Percentiles rank a stretch among this genome's conserved stretches.
Evolutionary conservation across 352 stramenopile species (phyloP).

Genomic region (Blastocystis sp.): DNA sequence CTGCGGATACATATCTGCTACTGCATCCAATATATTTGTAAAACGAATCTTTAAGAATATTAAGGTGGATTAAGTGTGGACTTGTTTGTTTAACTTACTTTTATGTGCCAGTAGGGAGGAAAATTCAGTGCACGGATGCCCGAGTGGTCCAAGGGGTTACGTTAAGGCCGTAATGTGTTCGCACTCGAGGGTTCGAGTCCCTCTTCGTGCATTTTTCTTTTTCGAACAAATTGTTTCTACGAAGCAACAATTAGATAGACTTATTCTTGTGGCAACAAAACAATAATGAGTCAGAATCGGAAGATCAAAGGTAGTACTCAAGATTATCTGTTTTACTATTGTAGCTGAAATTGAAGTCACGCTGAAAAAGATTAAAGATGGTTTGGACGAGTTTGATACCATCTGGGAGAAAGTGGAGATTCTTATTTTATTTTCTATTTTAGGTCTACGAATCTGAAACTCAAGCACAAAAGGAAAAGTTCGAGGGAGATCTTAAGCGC

Average conservation of each 20-base stretch:
- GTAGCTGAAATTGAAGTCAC: conserved; percentile 46
- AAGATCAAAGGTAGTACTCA: neutral
- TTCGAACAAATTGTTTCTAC: neutral
- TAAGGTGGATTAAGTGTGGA: conserved; percentile 79
- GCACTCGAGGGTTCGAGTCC: conserved; percentile 54
- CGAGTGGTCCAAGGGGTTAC: conserved; percentile 56
- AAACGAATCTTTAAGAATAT: conserved; percentile 88
- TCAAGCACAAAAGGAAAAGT: conserved; percentile 39
- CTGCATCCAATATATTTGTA: conserved; percentile 84
- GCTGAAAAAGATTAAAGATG: conserved; percentile 54
- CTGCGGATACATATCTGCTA: conserved; percentile 67
- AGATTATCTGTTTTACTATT: neutral
- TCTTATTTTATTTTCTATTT: neutral
- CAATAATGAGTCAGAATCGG: conserved; percentile 22
- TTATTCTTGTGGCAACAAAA: neutral
- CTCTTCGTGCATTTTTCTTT: conserved; percentile 55
- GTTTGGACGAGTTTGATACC: conserved; percentile 47
- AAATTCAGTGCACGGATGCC: conserved; percentile 7
- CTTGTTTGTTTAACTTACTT: neutral
- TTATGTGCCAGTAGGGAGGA: neutral
- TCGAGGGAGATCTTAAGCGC: conserved; percentile 47
- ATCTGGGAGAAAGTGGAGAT: conserved; percentile 31
- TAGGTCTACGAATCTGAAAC: conserved; percentile 34
- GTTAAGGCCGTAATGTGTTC: conserved; percentile 59
- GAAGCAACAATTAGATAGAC: neutral